phyloP scores from a whole-genome alignment of 1,284 basidiomycete genomes.

The Melanopsichium pennsylvanicum region DNA sequence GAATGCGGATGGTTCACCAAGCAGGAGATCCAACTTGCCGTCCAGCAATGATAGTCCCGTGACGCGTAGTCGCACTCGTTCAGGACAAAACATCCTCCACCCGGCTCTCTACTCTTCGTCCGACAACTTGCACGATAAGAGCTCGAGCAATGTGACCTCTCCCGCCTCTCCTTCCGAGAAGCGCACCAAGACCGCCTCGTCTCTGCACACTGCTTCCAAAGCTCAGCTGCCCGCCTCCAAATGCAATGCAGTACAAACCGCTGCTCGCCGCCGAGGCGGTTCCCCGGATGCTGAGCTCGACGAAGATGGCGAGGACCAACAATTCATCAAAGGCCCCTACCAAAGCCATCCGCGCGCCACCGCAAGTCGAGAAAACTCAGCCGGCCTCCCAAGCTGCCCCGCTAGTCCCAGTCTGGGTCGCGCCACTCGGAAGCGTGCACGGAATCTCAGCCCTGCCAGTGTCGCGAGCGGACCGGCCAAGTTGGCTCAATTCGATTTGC shows the following conservation, averaged over 20 bases:
- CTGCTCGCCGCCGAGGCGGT: neutral
- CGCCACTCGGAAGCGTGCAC: conserved; percentile 24
- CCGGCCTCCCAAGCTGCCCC: conserved; percentile 31
- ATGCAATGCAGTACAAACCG: conserved; percentile 1
- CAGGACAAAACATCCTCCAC: conserved; percentile 32
- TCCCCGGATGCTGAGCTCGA: conserved; percentile 10
- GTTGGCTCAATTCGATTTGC: conserved; percentile 35
- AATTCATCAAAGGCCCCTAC: conserved; percentile 38
- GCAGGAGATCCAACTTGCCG: neutral
- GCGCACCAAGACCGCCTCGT: conserved; percentile 9
- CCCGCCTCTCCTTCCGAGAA: conserved; percentile 41
- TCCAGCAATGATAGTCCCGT: conserved; percentile 47
- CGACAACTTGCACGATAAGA: conserved; percentile 24
- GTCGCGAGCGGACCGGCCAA: conserved; percentile 20
- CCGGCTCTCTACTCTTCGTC: conserved; percentile 48
- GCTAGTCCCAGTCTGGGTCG: conserved; percentile 25
- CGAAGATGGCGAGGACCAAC: conserved; percentile 22
- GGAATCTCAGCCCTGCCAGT: conserved; percentile 30
- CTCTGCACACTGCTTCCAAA: conserved; percentile 13
- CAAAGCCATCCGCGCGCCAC: conserved; percentile 1
- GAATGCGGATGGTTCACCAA: conserved; percentile 4
- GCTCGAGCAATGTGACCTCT: conserved; percentile 50
- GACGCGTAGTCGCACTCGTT: conserved; percentile 45
- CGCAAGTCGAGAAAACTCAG: conserved; percentile 25
- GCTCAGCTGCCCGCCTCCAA: conserved; percentile 16